A percentile compares a stretch with the other conserved stretches of the same genome.
Conservation (phyloP, 2,329 filamentous ascomycete species). For the Paecilomyces dactylethromorphus region DNA sequence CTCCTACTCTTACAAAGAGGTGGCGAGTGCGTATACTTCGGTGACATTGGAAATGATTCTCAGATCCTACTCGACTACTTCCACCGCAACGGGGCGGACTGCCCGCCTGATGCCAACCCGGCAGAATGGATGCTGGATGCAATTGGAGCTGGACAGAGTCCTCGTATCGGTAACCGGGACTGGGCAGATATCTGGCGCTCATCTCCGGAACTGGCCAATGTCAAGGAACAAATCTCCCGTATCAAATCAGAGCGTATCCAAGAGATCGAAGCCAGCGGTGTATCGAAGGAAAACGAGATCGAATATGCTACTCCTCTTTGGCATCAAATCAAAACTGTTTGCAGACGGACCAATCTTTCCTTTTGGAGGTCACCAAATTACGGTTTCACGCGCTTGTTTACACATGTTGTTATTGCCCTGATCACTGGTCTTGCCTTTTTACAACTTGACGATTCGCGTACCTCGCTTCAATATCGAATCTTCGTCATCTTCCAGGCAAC, state of each 20-base stretch:
- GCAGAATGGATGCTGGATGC: slow-evolving; percentile 80
- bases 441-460: slow-evolving; percentile 66
- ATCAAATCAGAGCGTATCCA: slow-evolving; percentile 58
- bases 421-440: slow-evolving; percentile 75
- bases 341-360: slow-evolving; percentile 64
- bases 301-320: slow-evolving; percentile 76
- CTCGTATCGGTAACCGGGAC: slow-evolving; percentile 54
- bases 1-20: slow-evolving; percentile 72
- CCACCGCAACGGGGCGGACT: slow-evolving; percentile 56
- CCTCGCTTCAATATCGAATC: slow-evolving; percentile 75
- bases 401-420: slow-evolving; percentile 70
- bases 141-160: slow-evolving; percentile 60
- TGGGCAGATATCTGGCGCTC: slow-evolving; percentile 57
- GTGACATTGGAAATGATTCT: slow-evolving; percentile 73
- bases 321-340: slow-evolving; percentile 73
- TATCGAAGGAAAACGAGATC: slow-evolving; percentile 49
- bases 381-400: slow-evolving; percentile 80
- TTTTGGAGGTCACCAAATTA: slow-evolving; percentile 88
- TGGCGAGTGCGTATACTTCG: slow-evolving; percentile 78
- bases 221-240: slow-evolving; percentile 59
- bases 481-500: slow-evolving; percentile 87
- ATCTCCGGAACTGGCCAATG: slow-evolving; percentile 51
- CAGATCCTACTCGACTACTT: slow-evolving; percentile 65
- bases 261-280: slow-evolving; percentile 32
- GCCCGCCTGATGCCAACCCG: slow-evolving; percentile 59